Percentiles rank a stretch among this genome's conserved stretches.
Conservation (phyloP, 2,329 filamentous ascomycete genomes). For the Clarireedia monteithiana region DNA sequence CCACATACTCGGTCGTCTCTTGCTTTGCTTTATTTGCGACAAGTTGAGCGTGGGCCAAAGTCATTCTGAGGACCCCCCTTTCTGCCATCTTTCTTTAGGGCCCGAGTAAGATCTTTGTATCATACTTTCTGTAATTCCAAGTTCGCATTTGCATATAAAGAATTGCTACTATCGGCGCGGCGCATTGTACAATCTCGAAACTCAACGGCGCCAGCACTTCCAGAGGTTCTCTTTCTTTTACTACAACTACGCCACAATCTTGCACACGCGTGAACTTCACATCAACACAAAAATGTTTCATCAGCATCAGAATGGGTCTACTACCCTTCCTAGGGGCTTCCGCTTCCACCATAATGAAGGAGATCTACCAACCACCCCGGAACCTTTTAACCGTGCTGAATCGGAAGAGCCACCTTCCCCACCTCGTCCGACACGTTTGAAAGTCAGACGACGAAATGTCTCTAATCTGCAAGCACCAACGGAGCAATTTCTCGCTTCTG, state of each 20-base stretch:
- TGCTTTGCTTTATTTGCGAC: not conserved
- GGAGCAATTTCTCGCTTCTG: conserved; percentile 58
- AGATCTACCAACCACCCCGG: conserved; percentile 24
- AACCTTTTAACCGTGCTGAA: conserved; percentile 18
- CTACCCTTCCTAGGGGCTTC: conserved; percentile 27
- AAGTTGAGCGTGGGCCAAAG: not conserved
- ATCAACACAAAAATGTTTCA: conserved; percentile 17
- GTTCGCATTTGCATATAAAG: not conserved
- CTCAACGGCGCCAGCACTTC: not conserved
- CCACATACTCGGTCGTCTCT: not conserved
- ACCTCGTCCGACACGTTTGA: conserved; percentile 24
- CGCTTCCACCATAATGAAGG: conserved; percentile 22
- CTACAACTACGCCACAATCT: not conserved
- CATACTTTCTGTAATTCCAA: conserved; percentile 13
- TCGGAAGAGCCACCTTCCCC: conserved; percentile 23
- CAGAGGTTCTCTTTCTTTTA: not conserved
- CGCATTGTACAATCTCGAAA: conserved; percentile 9
- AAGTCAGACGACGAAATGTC: conserved; percentile 25
- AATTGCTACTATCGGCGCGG: conserved; percentile 6
- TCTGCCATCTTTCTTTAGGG: not conserved
- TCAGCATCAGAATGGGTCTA: conserved; percentile 24
- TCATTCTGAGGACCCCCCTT: not conserved
- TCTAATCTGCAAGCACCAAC: conserved; percentile 43
- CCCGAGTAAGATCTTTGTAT: not conserved
- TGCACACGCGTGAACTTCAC: conserved; percentile 12